phyloP scores from a whole-genome alignment of 495 filamentous ascomycete genomes.

The Annulohypoxylon moriforme region DNA sequence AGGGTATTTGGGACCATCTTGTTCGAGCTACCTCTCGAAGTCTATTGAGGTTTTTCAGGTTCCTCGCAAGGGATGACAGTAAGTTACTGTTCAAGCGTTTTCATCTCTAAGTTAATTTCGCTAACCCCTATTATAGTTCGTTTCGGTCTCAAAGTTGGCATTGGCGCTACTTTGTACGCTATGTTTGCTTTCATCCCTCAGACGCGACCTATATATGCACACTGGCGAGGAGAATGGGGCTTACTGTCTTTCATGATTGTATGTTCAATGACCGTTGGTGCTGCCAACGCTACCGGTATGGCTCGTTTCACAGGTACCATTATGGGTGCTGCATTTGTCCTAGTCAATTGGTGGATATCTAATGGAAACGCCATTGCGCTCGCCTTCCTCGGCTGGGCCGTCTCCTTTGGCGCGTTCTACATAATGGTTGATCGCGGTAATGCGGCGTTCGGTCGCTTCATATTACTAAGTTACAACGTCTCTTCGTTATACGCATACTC shows the following conservation, averaged over 20 bases:
- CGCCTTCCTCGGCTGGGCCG: slow-evolving; percentile 79
- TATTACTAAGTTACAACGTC: slow-evolving; percentile 96
- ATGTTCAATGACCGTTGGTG: slow-evolving; percentile 95
- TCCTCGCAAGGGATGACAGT: slow-evolving; percentile 64
- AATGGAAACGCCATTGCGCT: slow-evolving; percentile 77
- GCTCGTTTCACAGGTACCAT: slow-evolving; percentile 89
- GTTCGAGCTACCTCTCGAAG: slow-evolving; percentile 53
- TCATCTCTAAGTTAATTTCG: slow-evolving; percentile 8
- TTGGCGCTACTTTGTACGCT: slow-evolving; percentile 87
- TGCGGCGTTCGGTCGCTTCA: slow-evolving; percentile 91
- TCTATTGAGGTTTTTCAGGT: slow-evolving; percentile 52
- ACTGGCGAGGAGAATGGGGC: slow-evolving; percentile 97
- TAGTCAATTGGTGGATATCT: slow-evolving; percentile 79
- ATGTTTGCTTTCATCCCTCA: slow-evolving; percentile 83
- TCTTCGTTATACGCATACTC: slow-evolving; percentile 95
- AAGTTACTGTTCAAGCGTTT: slow-evolving; percentile 32
- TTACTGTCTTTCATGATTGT: slow-evolving; percentile 97
- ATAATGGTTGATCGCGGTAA: slow-evolving; percentile 86
- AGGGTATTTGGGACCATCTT: slow-evolving; percentile 45
- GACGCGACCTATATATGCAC: slow-evolving; percentile 81
- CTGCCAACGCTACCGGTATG: slow-evolving; percentile 90
- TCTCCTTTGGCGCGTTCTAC: slow-evolving; percentile 86
- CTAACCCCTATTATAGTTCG: slow-evolving; percentile 56
- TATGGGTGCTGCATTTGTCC: slow-evolving; percentile 79
- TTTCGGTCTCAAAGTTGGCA: slow-evolving; percentile 92